A percentile compares a stretch with the other conserved stretches of the same genome.
These are phyloP conservation scores for Candida fluviatilis DNA, from an alignment of 805 yeast genomes.

Conservation along the genomic window DNA sequence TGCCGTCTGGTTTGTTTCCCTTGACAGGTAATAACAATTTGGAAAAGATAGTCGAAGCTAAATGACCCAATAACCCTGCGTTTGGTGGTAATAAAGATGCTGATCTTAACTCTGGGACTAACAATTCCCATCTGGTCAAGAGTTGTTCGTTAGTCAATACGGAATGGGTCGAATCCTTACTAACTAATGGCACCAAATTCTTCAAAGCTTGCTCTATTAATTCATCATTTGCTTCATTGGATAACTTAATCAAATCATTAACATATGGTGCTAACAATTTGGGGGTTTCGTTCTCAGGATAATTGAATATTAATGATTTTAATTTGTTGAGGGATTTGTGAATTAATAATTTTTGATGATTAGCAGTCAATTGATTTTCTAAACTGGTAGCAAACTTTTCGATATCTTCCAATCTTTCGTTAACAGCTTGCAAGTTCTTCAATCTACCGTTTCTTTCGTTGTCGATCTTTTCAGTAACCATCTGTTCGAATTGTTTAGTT, in stretches of 20 bases:
- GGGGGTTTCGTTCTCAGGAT: slow-evolving; percentile 18
- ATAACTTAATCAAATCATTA: slow-evolving; percentile 23
- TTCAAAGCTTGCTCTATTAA: slow-evolving; percentile 27
- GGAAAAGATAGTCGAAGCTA: slow-evolving; percentile 75
- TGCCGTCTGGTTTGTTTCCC: slow-evolving; percentile 70
- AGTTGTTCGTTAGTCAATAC: slow-evolving; percentile 76
- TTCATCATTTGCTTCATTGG: slow-evolving; percentile 27
- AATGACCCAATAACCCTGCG: slow-evolving; percentile 92
- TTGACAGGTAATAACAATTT: slow-evolving; percentile 69
- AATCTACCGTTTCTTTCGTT: slow-evolving; percentile 70
- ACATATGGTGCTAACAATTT: slow-evolving; percentile 35
- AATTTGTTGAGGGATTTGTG: slow-evolving; percentile 30
- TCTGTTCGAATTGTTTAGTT: slow-evolving; percentile 45
- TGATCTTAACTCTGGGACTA: slow-evolving; percentile 82
- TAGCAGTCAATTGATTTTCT: slow-evolving; percentile 31
- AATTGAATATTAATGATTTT: slow-evolving; percentile 22
- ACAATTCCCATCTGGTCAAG: slow-evolving; percentile 70
- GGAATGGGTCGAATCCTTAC: slow-evolving; percentile 40
- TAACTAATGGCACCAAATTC: slow-evolving; percentile 33
- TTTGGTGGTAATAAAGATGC: slow-evolving; percentile 90
- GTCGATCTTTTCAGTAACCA: slow-evolving; percentile 28
- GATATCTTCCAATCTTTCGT: slow-evolving; percentile 50
- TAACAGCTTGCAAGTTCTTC: slow-evolving; percentile 59
- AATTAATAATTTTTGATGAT: slow-evolving; percentile 30
- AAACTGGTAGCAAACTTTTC: slow-evolving; percentile 48